Percentiles rank a stretch among this genome's conserved stretches.
These are phyloP conservation scores for Eucalyptus virginea DNA, from an alignment of 345 rosid species.

Conservation along the genomic window DNA sequence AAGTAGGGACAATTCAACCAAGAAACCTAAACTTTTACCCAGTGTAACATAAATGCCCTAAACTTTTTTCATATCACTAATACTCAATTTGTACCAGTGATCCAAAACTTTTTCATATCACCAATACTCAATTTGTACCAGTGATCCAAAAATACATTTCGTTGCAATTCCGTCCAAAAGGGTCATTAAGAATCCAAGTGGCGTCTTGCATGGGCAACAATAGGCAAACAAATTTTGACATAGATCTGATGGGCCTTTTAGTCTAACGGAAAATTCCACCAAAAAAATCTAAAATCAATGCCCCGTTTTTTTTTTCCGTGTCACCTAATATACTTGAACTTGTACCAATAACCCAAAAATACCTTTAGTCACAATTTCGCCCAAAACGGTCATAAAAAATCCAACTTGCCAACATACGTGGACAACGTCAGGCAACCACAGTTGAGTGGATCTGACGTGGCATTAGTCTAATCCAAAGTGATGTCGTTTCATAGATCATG, in stretches of 20 bases:
- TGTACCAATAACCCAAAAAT: background rate
- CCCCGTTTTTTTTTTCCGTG: background rate
- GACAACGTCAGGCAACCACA: no score
- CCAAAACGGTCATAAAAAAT: background rate
- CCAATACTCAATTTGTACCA: background rate
- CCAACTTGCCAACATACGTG: no score
- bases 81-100: no score
- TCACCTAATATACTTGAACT: background rate
- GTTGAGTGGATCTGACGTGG: background rate
- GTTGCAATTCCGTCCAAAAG: background rate
- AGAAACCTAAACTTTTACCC: background rate
- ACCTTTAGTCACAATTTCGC: background rate
- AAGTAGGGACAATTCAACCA: no score
- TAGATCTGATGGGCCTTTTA: background rate
- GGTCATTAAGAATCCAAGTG: background rate
- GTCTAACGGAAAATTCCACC: background rate
- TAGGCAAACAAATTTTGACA: background rate
- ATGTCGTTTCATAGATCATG: no score
- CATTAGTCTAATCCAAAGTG: background rate
- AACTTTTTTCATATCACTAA: no score
- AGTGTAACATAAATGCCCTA: fast-evolving
- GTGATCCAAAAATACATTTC: background rate
- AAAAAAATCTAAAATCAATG: background rate
- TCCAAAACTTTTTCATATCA: background rate
- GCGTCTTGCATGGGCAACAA: background rate